Conservation (phyloP, 345 rosid genomes). For the Nasturtium officinale region DNA sequence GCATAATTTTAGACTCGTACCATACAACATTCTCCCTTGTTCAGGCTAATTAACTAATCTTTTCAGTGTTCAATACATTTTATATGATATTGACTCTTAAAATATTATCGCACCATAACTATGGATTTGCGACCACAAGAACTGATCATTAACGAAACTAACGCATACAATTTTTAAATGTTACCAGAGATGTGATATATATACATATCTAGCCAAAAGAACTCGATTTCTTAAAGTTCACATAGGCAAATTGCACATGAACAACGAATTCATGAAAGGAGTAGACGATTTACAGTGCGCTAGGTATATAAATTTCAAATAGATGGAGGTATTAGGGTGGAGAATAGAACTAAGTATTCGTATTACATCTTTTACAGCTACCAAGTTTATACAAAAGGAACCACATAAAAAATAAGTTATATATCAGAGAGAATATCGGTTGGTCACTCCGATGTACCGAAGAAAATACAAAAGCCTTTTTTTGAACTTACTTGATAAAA, state of each 20-base stretch:
- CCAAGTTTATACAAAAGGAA: not conserved
- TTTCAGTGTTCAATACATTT: not conserved
- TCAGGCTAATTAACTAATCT: not conserved
- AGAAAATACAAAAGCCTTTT: conserved; percentile 15
- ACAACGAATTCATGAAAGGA: not conserved
- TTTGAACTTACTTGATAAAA: not conserved
- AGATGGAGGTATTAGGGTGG: not conserved
- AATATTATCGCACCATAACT: not conserved
- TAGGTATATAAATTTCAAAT: not conserved
- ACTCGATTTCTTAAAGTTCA: not conserved
- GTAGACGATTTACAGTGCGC: not conserved
- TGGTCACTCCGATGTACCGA: not conserved
- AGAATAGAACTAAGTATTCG: not conserved
- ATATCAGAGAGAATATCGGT: not conserved
- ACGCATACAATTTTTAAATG: not conserved
- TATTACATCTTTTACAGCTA: not conserved
- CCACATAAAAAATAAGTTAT: not conserved
- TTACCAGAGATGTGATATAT: not conserved
- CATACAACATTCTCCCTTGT: not conserved
- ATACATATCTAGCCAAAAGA: not conserved
- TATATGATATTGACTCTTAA: not conserved
- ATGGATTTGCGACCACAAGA: not conserved
- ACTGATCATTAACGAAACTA: not conserved
- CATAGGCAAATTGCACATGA: not conserved
- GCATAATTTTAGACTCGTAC: not conserved